Evolutionary conservation across 805 yeast genomes (phyloP), one percentile per base, ranked within the genome.

Genomic region (Schwanniomyces sp.): DNA sequence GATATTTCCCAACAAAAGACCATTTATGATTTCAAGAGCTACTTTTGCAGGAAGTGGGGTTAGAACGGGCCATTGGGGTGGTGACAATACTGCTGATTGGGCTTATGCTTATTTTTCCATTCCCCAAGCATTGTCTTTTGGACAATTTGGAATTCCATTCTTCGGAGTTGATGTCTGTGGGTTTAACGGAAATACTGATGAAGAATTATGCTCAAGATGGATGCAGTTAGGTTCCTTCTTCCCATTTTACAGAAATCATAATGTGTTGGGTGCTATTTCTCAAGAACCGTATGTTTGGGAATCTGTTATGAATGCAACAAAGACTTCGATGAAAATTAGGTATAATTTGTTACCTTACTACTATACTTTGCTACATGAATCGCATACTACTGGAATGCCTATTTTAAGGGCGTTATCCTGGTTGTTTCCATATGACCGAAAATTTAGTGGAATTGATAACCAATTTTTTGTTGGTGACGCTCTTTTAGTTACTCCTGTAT

Each of bases 241-340:
- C 58, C 67, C 66, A 41, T 65, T 65, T 57, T 65, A 59, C 54
- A 52, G 70, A 45, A 65, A 64, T 50, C 70, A 65, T 48, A 65
- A 66, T 44, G 51, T 49, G 7, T 41, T 52, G n/a, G 63, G 61
- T 9, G 58, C 60, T 11, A 52, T 45, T 18, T 36, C 57, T 11
- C 70, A 66, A 49, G 70, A 65, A 52, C 69, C 67, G 14, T 65
- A 63, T 43, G 54, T 53, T 14, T 66, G 70, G 70, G 51, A 50
- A 11, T 45, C 56, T 9, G 69, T 64, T 21, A 49, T 57, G 3
- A 56, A 55, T 11, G 69, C 69, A 14, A 47, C 69, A 4, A 59
- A 50, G 40, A 56, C 54, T 3, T 52, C 63, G 5, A 61, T 63
- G 58, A 48, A 67, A 59, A 74, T 63, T 64, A 59, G 78, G 69